A percentile compares a stretch with the other conserved stretches of the same genome.
phyloP scores from a whole-genome alignment of 371 early-diverging fungal genomes.

The Mortierella sp. region DNA sequence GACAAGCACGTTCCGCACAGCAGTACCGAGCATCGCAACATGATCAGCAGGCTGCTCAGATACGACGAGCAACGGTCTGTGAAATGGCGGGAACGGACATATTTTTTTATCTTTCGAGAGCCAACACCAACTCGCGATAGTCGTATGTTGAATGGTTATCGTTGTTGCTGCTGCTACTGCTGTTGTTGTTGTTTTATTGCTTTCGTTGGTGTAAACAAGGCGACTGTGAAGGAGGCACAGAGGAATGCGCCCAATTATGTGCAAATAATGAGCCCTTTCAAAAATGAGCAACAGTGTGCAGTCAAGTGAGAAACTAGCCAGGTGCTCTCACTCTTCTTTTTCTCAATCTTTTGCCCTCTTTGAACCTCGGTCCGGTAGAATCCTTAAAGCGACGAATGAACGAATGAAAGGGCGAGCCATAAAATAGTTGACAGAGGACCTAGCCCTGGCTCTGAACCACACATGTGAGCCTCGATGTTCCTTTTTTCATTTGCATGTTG shows the following conservation, averaged over 20 bases:
- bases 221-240: neutral
- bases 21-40: neutral
- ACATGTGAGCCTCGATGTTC: constrained; percentile 4
- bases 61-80: neutral
- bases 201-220: neutral
- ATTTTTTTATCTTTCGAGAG: neutral
- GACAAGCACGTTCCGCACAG: neutral
- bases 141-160: neutral
- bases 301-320: neutral
- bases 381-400: neutral
- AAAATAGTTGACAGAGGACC: neutral
- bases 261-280: neutral
- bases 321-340: neutral
- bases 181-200: neutral
- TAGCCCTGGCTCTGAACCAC: neutral
- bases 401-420: neutral
- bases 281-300: neutral
- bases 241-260: constrained; percentile 13
- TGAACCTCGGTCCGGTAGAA: neutral
- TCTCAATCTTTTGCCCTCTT: neutral
- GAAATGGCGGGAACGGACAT: constrained; percentile 9
- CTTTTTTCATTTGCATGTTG: neutral
- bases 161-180: neutral
- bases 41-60: neutral
- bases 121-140: neutral